A percentile compares a stretch with the other conserved stretches of the same genome.
phyloP scores from a whole-genome alignment of 306 rosid genomes.

The Oxytropis ochrocephala region DNA sequence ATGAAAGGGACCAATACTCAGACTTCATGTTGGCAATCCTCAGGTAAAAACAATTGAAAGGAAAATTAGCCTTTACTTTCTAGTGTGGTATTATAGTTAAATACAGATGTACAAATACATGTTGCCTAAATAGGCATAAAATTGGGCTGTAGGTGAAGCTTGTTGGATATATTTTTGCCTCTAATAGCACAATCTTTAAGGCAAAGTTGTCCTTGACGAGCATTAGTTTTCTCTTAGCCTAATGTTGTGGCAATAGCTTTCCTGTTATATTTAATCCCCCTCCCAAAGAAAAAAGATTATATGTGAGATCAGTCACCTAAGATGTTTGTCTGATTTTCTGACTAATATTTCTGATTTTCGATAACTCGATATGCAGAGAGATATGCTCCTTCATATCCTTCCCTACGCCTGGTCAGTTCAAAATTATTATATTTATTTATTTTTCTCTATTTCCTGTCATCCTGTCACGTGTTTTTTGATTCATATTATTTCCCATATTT shows the following conservation, averaged over 20 bases:
- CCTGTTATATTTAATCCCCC: conserved; percentile 2
- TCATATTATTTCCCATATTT: conserved; percentile 8
- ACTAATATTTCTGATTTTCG: conserved; percentile 16
- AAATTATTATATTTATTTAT: conserved; percentile 4
- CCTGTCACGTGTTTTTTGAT: background rate
- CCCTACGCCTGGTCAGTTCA: conserved; percentile 75
- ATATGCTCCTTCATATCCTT: conserved; percentile 70
- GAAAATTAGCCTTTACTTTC: conserved; percentile 4
- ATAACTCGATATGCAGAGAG: conserved; percentile 63
- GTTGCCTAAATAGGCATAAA: conserved; percentile 10
- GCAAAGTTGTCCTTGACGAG: background rate
- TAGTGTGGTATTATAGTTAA: conserved; percentile 8
- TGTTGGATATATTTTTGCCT: background rate
- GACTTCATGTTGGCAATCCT: conserved; percentile 86
- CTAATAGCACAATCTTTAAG: conserved; percentile 12
- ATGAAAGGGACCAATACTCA: conserved; percentile 91
- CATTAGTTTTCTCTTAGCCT: background rate
- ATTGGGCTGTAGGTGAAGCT: background rate
- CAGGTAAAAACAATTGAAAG: background rate
- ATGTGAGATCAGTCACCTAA: background rate
- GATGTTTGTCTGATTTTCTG: conserved; percentile 16
- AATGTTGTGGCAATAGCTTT: background rate
- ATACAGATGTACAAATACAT: background rate
- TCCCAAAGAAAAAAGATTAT: background rate
- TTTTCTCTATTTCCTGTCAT: conserved; percentile 17